These are phyloP conservation scores for Digitaria exilis DNA, from an alignment of 202 grass and related monocot genomes.

Conservation along the genomic window DNA sequence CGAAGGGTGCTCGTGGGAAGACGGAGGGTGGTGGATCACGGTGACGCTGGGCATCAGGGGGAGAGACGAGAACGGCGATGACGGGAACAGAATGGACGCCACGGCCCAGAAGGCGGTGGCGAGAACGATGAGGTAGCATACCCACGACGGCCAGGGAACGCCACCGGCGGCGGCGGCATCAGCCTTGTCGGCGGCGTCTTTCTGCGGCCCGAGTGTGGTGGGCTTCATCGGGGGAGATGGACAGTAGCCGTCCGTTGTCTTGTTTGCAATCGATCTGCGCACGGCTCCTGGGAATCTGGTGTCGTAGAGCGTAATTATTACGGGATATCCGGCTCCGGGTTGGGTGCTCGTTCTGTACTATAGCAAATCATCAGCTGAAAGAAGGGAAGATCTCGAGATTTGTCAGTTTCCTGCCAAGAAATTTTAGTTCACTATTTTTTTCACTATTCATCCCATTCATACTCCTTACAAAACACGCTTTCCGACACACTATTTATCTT, in stretches of 20 bases:
- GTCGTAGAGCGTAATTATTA: not conserved
- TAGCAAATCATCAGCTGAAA: not conserved
- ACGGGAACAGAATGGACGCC: conserved; percentile 10
- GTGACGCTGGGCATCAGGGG: conserved; percentile 22
- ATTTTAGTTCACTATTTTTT: too few relatives aligned
- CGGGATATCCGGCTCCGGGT: not conserved
- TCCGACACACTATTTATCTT: too few relatives aligned
- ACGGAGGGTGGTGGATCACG: not conserved
- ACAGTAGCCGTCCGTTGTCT: not conserved
- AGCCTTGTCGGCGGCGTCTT: not conserved
- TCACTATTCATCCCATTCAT: too few relatives aligned
- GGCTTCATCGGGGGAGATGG: conserved; percentile 23
- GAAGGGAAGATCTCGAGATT: not conserved
- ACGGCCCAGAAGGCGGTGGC: conserved; percentile 37
- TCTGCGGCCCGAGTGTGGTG: not conserved
- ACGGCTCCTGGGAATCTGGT: not conserved
- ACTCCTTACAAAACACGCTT: too few relatives aligned
- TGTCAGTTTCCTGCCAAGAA: not conserved
- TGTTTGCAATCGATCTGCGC: not conserved
- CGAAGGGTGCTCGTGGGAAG: not conserved
- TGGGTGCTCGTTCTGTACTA: not conserved
- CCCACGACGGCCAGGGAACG: conserved; percentile 17
- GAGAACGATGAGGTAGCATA: conserved; percentile 10
- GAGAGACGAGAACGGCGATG: conserved; percentile 1
- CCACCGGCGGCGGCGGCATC: not conserved